Percentiles rank a stretch among this genome's conserved stretches.
Conservation (phyloP, 805 yeast genomes). For the Cyberlindnera maritima region DNA sequence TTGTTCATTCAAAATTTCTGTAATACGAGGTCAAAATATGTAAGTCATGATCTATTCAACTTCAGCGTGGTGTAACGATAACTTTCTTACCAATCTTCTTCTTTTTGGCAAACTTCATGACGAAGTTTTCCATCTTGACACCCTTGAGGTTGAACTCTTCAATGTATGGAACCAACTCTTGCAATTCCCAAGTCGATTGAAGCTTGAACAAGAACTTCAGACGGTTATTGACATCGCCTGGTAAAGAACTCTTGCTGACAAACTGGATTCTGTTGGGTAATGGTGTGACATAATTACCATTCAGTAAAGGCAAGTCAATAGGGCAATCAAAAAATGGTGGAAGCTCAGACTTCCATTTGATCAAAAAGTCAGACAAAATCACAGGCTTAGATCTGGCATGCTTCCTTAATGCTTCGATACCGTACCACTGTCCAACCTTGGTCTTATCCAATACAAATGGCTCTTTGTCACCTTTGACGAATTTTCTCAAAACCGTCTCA, state of each 20-base stretch:
- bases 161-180: conserved; percentile 62
- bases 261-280: conserved; percentile 45
- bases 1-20: too few species aligned
- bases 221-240: conserved; percentile 46
- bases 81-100: conserved; percentile 43
- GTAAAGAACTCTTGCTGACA: conserved; percentile 47
- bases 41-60: too few species aligned
- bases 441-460: conserved; percentile 40
- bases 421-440: conserved; percentile 59
- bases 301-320: conserved; percentile 49
- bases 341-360: conserved; percentile 59
- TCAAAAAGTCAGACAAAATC: conserved; percentile 51
- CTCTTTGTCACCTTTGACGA: conserved; percentile 30
- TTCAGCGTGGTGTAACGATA: conserved; percentile 31
- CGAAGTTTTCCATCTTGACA: conserved; percentile 52
- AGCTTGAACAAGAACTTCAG: conserved; percentile 50
- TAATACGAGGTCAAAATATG: too few species aligned
- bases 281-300: conserved; percentile 56
- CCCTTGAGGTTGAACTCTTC: conserved; percentile 54
- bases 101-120: conserved; percentile 61
- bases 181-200: conserved; percentile 59
- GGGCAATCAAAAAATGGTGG: conserved; percentile 64
- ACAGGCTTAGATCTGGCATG: conserved; percentile 32
- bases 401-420: conserved; percentile 47
- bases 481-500: conserved; percentile 48